Evolutionary conservation across 2,329 filamentous ascomycete species (phyloP).

Genomic region (Curvularia hawaiiensis): DNA sequence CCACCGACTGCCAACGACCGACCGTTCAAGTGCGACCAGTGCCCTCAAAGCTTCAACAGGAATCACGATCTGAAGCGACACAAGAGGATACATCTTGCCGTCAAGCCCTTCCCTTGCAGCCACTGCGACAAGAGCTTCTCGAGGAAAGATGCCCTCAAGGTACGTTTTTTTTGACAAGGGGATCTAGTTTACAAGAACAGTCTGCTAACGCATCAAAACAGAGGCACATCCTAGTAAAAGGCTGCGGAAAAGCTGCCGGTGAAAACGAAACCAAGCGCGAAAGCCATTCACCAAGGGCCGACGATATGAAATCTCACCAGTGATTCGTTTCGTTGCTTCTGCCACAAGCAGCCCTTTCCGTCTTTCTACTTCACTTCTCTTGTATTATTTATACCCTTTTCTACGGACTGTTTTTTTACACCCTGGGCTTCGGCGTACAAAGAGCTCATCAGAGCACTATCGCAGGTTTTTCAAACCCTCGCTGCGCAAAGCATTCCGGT

Average conservation of each 20-base stretch:
- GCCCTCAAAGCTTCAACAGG: slow-evolving; percentile 90
- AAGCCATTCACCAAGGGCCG: slow-evolving; percentile 41
- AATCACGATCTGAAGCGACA: slow-evolving; percentile 97
- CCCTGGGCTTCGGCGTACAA: slow-evolving; percentile 15
- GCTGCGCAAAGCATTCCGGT: slow-evolving; percentile 30
- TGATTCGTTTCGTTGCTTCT: neutral
- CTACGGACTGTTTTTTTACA: slow-evolving; percentile 4
- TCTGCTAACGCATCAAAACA: slow-evolving; percentile 35
- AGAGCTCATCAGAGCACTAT: neutral
- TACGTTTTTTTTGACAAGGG: slow-evolving; percentile 53
- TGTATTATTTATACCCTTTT: slow-evolving; percentile 44
- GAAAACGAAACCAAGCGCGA: slow-evolving; percentile 43
- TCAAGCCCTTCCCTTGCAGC: slow-evolving; percentile 92
- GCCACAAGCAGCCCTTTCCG: slow-evolving; percentile 6
- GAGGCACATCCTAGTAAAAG: slow-evolving; percentile 71
- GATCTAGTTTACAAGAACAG: slow-evolving; percentile 41
- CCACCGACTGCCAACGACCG: slow-evolving; percentile 70
- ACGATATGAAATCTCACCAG: slow-evolving; percentile 39
- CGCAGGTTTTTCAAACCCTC: slow-evolving; percentile 21
- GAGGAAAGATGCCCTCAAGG: slow-evolving; percentile 95
- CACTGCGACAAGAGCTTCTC: slow-evolving; percentile 97
- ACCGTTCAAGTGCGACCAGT: slow-evolving; percentile 93
- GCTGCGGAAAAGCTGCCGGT: slow-evolving; percentile 61
- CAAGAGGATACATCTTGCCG: slow-evolving; percentile 90
- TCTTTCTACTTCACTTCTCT: slow-evolving; percentile 33